A percentile compares a stretch with the other conserved stretches of the same genome.
Evolutionary conservation across 139 green algal genomes (phyloP).

Genomic region (Micractinium conductrix): DNA sequence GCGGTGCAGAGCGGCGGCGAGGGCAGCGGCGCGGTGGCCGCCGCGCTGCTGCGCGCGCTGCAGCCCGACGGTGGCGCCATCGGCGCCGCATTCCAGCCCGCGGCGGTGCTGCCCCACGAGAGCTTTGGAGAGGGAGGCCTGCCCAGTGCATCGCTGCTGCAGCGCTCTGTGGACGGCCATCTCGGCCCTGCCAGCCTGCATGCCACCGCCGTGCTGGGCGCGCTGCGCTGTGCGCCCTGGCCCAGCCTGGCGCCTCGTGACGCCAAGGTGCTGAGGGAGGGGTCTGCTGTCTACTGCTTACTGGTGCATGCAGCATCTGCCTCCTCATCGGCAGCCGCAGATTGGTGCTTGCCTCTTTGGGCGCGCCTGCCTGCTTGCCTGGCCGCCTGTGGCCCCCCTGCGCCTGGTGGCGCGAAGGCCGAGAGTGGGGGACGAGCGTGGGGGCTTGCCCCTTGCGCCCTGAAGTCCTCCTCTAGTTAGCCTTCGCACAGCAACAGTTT

Average conservation of each 20-base stretch:
- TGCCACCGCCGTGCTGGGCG: not conserved
- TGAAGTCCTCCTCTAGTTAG: constrained; percentile 55
- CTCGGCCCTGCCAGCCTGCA: not conserved
- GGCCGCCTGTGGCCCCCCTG: not conserved
- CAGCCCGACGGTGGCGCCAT: not conserved
- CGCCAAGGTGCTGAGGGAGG: not conserved
- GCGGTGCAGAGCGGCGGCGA: not conserved
- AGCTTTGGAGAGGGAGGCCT: constrained; percentile 20
- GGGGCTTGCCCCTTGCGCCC: too few relatives aligned
- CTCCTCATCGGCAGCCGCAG: not conserved
- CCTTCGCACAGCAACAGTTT: constrained; percentile 42
- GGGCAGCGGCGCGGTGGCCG: not conserved
- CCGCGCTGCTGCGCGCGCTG: not conserved
- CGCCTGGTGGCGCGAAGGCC: too few relatives aligned
- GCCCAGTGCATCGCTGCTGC: not conserved
- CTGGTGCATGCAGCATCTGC: not conserved
- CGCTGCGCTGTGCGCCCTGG: constrained; percentile 6
- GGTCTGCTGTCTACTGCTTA: not conserved
- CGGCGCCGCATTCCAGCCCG: not conserved
- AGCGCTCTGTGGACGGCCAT: not conserved
- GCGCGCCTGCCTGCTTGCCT: too few relatives aligned
- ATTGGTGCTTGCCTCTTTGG: not conserved
- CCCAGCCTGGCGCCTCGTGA: not conserved
- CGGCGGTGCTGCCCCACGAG: not conserved
- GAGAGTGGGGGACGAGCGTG: too few relatives aligned